A percentile compares a stretch with the other conserved stretches of the same genome.
Conservation (phyloP, 2,329 filamentous ascomycete species). For the Beauveria bassiana region DNA sequence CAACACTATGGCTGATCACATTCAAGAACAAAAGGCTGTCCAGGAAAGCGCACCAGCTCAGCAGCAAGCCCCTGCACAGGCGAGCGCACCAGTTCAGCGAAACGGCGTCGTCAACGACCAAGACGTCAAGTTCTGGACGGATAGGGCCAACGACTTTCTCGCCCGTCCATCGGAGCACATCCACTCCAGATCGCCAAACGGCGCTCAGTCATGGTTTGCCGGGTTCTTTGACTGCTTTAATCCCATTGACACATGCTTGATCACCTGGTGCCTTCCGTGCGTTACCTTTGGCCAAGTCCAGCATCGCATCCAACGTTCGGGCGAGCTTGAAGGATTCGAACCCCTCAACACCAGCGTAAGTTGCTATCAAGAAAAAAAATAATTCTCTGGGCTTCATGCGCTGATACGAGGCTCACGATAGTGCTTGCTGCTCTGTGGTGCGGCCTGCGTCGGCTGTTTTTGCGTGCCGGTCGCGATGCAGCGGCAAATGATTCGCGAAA, state of each 20-base stretch:
- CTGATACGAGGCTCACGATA: constrained; percentile 1
- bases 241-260: constrained; percentile 36
- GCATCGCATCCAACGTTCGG: constrained; percentile 35
- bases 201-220: constrained; percentile 30
- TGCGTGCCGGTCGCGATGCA: constrained; percentile 38
- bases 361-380: background rate
- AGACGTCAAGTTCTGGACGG: constrained; percentile 38
- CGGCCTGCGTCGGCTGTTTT: constrained; percentile 31
- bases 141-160: constrained; percentile 35
- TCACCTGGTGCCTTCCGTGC: constrained; percentile 39
- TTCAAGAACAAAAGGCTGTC: background rate
- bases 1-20: background rate
- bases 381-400: no score
- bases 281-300: constrained; percentile 42
- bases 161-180: constrained; percentile 33
- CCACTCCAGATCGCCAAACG: constrained; percentile 33
- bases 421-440: constrained; percentile 38
- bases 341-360: constrained; percentile 39
- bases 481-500: constrained; percentile 35
- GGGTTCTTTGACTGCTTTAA: constrained; percentile 37
- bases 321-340: constrained; percentile 35
- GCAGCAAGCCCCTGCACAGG: background rate
- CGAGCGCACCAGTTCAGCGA: background rate
- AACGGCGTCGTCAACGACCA: constrained; percentile 31
- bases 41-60: background rate